Base-by-base conservation (phyloP, 768 basidiomycete genomes). In the Nidularia pulvinata region DNA sequence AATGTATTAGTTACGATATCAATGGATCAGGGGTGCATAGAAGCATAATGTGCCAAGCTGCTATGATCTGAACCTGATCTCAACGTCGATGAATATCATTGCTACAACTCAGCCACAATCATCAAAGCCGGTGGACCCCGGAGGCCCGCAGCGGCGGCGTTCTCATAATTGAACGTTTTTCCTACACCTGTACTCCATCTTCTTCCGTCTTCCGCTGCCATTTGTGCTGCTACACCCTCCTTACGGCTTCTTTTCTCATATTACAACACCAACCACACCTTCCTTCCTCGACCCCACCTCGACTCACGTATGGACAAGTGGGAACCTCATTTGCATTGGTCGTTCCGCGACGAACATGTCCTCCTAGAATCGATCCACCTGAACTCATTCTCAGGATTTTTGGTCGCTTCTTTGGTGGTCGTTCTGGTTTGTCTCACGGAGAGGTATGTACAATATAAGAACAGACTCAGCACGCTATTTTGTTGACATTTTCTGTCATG, bases 361-460 rank as follows among this genome's bases (percentile, higher is more conserved):
- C 69, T 80, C 30, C 58, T 81, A 39, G 63, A 72, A 5, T 67
- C 61, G 37, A 48, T 80, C 46, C 62, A 60, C 34, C 65, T 90
- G 13, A 65, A 74, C 46, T 83, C 86, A 0, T 62, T 78, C 46
- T 68, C 69, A 53, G 71, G 74, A 4, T 86, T 89, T 58, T 22
- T 80, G 32, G 51, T 76, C 1, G 81, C 78, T 33, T 68, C 72
- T 34, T 33, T 81, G 3, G 42, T 89, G 14, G 76, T 80, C 4
- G 47, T 69, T 4, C 39, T 55, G 7, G 60, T 89, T 44, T 89
- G 88, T 62, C 59, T 79, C 14, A 53, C 59, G 1, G 88, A 90
- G 68, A 77, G 88, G 88, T 88, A 54, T 50, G 66, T 64, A n/a
- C 33, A 35, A 16, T 13, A 47, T 49, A 19, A 19, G 19, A 19